Evolutionary conservation across 2,329 filamentous ascomycete genomes (phyloP), one percentile per base, ranked within the genome.

Genomic region (Neofusicoccum kwambonambiense): DNA sequence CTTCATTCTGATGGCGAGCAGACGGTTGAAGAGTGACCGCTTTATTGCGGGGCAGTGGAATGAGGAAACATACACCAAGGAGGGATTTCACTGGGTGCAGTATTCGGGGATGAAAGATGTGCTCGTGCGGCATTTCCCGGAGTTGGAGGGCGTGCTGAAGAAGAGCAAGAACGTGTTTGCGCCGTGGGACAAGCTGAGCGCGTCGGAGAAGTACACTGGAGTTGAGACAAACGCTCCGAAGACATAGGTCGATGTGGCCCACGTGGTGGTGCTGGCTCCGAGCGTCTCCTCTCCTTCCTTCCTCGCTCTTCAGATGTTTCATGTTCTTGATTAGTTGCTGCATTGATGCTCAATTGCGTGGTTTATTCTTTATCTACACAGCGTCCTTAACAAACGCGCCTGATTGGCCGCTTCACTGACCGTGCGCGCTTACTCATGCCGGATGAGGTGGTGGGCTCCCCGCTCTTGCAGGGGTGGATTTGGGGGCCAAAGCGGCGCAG

Each of bases 1-100:
- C 1, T 82, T 82, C 64, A 80, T 82, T 42, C 66, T 81, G 1
- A 82, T 82, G 79, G 80, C 80, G 1, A 77, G 73, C 45, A 67
- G 80, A 12, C 67, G 77, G 22, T 65, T 81, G 17, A 82, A 81
- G 74, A 80, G 78, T 17, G 80, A 82, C 71, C 71, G 80, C 0
- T 81, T 81, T 64, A 80, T 82, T 34, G 80, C 79, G 0, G 74
- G 74, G 0, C 70, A 76, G 22, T 81, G 77, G 76, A 77, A 79
- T 47, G 71, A 71, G 22, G 72, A 76, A 45, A 78, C 74, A 12
- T 81, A 82, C 66, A 79, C 76, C 3, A 71, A 71, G 37, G 77
- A 78, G 44, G 80, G 80, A 0, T 71, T 82, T 50, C 63, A 70
- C 9, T 82, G 80, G 80, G 79, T 82, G 15, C 79, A 81, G 70